Percentiles rank a stretch among this genome's conserved stretches.
phyloP scores from a whole-genome alignment of 2,329 filamentous ascomycete species.

The Aspergillus melleus region DNA sequence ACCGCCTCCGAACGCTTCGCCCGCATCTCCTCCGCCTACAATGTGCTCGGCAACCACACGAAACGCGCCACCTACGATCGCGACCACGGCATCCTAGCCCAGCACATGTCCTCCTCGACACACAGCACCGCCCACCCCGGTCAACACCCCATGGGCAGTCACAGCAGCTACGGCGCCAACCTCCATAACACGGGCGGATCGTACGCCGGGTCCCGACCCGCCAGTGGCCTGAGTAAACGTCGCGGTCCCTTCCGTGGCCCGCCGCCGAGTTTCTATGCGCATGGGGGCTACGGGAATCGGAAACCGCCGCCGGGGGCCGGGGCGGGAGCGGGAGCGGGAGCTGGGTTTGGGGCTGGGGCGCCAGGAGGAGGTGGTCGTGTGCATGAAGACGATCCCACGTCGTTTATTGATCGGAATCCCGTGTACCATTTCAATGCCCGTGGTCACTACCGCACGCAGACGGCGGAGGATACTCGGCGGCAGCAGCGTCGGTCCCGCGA shows the following conservation, averaged over 20 bases:
- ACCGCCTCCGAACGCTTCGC: constrained; percentile 74
- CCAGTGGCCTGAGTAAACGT: constrained; percentile 77
- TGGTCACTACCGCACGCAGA: constrained; percentile 73
- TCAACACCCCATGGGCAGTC: constrained; percentile 52
- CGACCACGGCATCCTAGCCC: constrained; percentile 41
- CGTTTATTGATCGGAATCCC: constrained; percentile 48
- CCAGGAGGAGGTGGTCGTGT: background rate
- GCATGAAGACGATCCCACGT: constrained; percentile 33
- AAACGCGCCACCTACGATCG: constrained; percentile 83
- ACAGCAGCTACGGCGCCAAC: constrained; percentile 49
- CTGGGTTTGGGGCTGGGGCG: constrained; percentile 4
- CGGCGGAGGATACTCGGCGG: constrained; percentile 58
- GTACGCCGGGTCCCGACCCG: constrained; percentile 63
- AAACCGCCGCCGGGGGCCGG: constrained; percentile 11
- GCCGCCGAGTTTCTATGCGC: constrained; percentile 83
- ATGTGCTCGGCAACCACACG: constrained; percentile 67
- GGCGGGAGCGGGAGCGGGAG: constrained; percentile 8
- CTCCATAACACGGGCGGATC: constrained; percentile 36
- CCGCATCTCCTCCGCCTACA: constrained; percentile 80
- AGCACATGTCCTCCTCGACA: constrained; percentile 26
- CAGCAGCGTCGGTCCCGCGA: constrained; percentile 42
- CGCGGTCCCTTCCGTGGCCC: constrained; percentile 78
- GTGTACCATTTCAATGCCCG: constrained; percentile 77
- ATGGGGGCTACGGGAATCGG: constrained; percentile 70
- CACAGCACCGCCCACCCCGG: constrained; percentile 31